These are phyloP conservation scores for Wickerhamiella occidentalis DNA, from an alignment of 805 yeast species.

Conservation along the genomic window DNA sequence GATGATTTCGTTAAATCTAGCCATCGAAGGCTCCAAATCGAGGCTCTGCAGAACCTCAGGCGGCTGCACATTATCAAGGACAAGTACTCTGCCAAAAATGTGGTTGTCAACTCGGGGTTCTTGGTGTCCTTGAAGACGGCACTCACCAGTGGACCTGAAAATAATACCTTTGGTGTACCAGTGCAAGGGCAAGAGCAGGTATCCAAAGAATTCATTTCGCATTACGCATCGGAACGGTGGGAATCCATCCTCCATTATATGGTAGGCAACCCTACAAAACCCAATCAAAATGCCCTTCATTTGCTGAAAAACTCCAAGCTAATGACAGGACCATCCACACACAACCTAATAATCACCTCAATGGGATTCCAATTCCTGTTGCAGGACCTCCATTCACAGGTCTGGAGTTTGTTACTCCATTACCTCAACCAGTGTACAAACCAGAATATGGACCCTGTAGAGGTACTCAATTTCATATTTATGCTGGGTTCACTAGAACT, in stretches of 20 bases:
- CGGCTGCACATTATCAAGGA: conserved; percentile 66
- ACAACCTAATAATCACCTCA: conserved; percentile 56
- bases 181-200: conserved; percentile 39
- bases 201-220: conserved; percentile 51
- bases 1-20: conserved; percentile 63
- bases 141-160: conserved; percentile 60
- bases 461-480: conserved; percentile 84
- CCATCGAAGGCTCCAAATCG: conserved; percentile 46
- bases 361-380: conserved; percentile 87
- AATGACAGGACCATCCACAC: conserved; percentile 48
- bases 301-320: conserved; percentile 69
- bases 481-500: conserved; percentile 85
- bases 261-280: conserved; percentile 65
- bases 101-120: conserved; percentile 60
- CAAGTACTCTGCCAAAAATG: conserved; percentile 32
- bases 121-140: conserved; percentile 67
- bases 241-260: conserved; percentile 90
- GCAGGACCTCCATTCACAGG: conserved; percentile 87
- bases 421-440: conserved; percentile 76
- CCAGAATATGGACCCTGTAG: conserved; percentile 88
- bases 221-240: conserved; percentile 81
- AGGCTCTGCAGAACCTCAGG: conserved; percentile 65
- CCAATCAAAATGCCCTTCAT: conserved; percentile 71
- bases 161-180: conserved; percentile 66
- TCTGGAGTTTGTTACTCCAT: conserved; percentile 84